Evolutionary conservation across 176 grass and related monocot species (phyloP).

Genomic region (Zizania latifolia): DNA sequence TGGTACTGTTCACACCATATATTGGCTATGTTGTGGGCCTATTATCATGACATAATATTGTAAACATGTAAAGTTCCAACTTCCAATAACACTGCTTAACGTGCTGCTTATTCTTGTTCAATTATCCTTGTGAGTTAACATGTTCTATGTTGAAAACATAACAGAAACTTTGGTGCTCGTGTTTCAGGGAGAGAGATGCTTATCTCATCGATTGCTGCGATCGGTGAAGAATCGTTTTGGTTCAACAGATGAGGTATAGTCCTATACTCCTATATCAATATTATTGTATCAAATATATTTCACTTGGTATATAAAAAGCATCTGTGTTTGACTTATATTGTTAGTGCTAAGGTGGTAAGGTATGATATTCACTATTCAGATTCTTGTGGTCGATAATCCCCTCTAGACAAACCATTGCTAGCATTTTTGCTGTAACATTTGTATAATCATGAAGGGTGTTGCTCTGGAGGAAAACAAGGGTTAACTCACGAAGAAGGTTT

Average conservation of each 20-base stretch:
- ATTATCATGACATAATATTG: not conserved
- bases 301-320: not conserved
- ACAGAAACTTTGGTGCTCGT: slow-evolving; percentile 19
- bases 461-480: not conserved
- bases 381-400: too few species aligned
- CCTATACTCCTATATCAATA: too few species aligned
- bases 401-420: not conserved
- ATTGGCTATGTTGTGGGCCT: too few species aligned
- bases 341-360: not conserved
- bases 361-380: not conserved
- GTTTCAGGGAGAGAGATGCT: slow-evolving; percentile 82
- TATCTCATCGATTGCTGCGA: slow-evolving; percentile 66
- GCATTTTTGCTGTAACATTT: not conserved
- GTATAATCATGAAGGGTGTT: not conserved
- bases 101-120: not conserved
- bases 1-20: too few species aligned
- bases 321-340: not conserved
- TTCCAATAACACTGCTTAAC: not conserved
- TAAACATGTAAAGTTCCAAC: slow-evolving; percentile 4
- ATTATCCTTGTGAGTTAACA: not conserved
- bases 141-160: slow-evolving; percentile 23
- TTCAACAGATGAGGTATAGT: slow-evolving; percentile 78
- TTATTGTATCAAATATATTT: slow-evolving; percentile 3
- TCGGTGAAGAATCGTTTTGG: slow-evolving; percentile 94
- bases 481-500: not conserved